Base-by-base conservation (phyloP, 225 moss, liverwort and hornwort genomes). In the Physcomitrellopsis africana region DNA sequence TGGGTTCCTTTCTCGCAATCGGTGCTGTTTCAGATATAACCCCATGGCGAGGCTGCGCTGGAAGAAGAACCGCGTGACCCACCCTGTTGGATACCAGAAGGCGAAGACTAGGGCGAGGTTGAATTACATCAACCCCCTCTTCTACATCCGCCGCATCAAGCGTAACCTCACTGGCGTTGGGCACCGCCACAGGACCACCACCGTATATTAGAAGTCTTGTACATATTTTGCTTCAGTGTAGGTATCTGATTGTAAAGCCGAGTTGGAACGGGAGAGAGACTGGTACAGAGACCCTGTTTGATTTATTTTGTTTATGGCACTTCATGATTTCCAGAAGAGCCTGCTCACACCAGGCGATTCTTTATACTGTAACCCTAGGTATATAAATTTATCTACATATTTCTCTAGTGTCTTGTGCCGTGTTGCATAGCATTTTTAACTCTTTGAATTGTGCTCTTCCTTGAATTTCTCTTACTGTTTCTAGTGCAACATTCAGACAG, bases 11-110 rank as follows among this genome's bases (percentile, higher is more conserved):
- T 7, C 32, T 37, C 7, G 32, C 32, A 37, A 37, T 45, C 10
- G 1, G 12, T 11, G n/a, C 0, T 29, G 1, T 3, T 43, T 2
- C 70, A 86, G 86, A 60, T 81, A 81, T 2, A 87, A 87, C 16
- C 87, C 87, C 8, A 77, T 82, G 80, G 69, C 46, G 41, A 80
- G 87, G 58, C 26, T 84, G 56, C 84, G 82, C 58, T 79, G 79
- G 87, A 80, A 85, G 10, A 82, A 82, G 68, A 84, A 87, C 80
- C 51, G 1, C 19, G 61, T 87, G 13, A 63, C 9, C 5, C 86
- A 86, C 70, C 86, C 86, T 10, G 77, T 80, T 1, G 80, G 77
- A 19, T 73, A 85, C 54, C 16, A 79, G 78, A 87, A 81, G 60
- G 80, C 79, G 0, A 87, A 76, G 69, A 77, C 77, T 6, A 82